Evolutionary conservation across 306 rosid species (phyloP), one percentile per base, ranked within the genome.

Genomic region (Mimosa pudica): DNA sequence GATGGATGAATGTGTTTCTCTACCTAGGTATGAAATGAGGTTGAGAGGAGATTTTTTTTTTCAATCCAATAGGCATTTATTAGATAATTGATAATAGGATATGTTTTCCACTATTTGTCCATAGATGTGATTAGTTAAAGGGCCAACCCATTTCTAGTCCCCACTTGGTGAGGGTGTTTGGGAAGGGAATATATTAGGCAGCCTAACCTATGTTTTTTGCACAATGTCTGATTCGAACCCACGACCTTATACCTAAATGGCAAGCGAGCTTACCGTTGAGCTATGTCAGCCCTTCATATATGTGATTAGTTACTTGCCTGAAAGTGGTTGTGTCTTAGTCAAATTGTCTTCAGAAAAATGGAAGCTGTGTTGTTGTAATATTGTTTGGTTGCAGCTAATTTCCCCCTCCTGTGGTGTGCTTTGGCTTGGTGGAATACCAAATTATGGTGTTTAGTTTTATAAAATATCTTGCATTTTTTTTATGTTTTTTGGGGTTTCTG

Each of bases 11-110:
- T 7, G 14, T 38, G 66, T 79, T 20, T 46, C 77, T 64, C 30
- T 77, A 60, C 46, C 33, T 73, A 83, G 81, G 83, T 81, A 75
- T 79, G 60, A 51, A 75, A 80, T 42, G 71, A 65, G 47, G 42
- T 80, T n/a, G 80, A 44, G 10, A 49, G 30, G 54, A 4, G 32
- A n/a, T n/a, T n/a, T n/a, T n/a, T n/a, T n/a, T n/a, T n/a, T n/a
- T n/a, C n/a, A n/a, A n/a, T 77, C 10, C 51, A 33, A 32, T 82
- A 65, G 58, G 60, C 67, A 63, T 45, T 81, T 65, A 80, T 85
- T 48, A 46, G 57, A 55, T 71, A 46, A 46, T 70, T 10, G 65
- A 54, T 42, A 48, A 68, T 33, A 5, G 51, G 36, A 52, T 5
- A 33, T 57, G 47, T 54, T 71, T 51, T 20, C 17, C 68, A n/a